Evolutionary conservation across 805 yeast species (phyloP).

Genomic region (Komagataella ulmi): DNA sequence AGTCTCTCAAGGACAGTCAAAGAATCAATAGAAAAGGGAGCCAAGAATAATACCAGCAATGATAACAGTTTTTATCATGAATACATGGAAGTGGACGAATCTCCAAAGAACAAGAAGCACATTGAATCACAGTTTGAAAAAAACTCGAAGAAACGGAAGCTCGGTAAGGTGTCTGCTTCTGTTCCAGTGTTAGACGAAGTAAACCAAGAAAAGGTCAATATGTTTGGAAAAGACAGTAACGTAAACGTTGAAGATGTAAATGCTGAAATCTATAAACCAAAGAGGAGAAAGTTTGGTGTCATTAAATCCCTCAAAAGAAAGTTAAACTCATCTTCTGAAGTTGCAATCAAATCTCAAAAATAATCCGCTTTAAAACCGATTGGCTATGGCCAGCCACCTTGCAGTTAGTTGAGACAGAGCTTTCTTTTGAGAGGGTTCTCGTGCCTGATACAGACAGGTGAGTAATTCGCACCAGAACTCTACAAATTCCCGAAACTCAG

Average conservation of each 20-base stretch:
- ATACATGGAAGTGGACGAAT: not conserved
- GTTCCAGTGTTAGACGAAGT: not conserved
- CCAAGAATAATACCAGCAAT: not conserved
- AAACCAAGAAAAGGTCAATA: not conserved
- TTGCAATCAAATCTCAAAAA: constrained; percentile 5
- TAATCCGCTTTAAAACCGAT: not conserved
- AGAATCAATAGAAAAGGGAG: not conserved
- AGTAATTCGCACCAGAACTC: constrained; percentile 40
- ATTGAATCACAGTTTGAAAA: not conserved
- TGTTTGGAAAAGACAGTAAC: not conserved
- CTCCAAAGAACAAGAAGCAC: constrained; percentile 1
- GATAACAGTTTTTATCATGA: not conserved
- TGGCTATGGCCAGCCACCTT: not conserved
- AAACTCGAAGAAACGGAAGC: not conserved
- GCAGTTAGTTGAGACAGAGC: constrained; percentile 12
- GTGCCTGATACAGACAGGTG: constrained; percentile 24
- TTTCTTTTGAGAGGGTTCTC: constrained; percentile 16
- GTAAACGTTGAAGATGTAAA: constrained; percentile 2
- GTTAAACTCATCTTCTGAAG: constrained; percentile 20
- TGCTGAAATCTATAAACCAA: not conserved
- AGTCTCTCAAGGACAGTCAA: not conserved
- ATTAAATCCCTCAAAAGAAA: not conserved
- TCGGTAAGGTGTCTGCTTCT: not conserved
- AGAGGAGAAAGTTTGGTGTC: not conserved
- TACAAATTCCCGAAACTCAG: constrained; percentile 24